Conservation (phyloP, 1,284 basidiomycete genomes). For the Ganoderma meredithae region DNA sequence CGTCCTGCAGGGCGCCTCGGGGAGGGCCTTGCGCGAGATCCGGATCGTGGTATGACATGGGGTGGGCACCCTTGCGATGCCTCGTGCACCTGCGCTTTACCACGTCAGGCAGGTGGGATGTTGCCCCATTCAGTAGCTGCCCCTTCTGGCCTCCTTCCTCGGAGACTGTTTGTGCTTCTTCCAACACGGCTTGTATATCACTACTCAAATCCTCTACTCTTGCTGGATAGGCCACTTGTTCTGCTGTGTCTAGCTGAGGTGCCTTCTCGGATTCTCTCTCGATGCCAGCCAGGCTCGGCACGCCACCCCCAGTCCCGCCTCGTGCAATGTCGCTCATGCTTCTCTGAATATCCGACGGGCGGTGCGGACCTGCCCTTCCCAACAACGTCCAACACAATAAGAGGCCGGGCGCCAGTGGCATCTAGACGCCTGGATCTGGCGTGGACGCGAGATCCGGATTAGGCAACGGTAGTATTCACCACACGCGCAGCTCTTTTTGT, state of each 20-base stretch:
- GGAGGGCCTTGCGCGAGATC: background rate
- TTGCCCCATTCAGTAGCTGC: background rate
- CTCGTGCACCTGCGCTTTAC: background rate
- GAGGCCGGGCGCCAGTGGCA: slow-evolving; percentile 3
- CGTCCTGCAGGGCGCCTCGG: slow-evolving; percentile 3
- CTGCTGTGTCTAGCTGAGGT: background rate
- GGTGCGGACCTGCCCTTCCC: slow-evolving; percentile 14
- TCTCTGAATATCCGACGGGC: background rate
- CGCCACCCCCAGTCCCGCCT: background rate
- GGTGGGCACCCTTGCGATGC: background rate
- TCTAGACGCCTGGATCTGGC: slow-evolving; percentile 1
- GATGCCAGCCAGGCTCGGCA: background rate
- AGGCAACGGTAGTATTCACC: slow-evolving; percentile 25
- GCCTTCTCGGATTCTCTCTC: background rate
- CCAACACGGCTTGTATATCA: slow-evolving; percentile 4
- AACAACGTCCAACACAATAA: slow-evolving; percentile 18
- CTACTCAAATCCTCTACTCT: slow-evolving; percentile 6
- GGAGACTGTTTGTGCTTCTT: background rate
- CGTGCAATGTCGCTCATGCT: background rate
- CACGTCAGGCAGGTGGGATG: background rate
- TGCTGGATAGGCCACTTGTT: background rate
- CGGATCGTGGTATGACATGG: slow-evolving; percentile 9
- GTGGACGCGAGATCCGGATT: slow-evolving; percentile 14
- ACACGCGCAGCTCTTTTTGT: slow-evolving; percentile 23
- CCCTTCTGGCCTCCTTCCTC: background rate